Conservation (phyloP, 2,329 filamentous ascomycete species). For the Alternaria arbusti region DNA sequence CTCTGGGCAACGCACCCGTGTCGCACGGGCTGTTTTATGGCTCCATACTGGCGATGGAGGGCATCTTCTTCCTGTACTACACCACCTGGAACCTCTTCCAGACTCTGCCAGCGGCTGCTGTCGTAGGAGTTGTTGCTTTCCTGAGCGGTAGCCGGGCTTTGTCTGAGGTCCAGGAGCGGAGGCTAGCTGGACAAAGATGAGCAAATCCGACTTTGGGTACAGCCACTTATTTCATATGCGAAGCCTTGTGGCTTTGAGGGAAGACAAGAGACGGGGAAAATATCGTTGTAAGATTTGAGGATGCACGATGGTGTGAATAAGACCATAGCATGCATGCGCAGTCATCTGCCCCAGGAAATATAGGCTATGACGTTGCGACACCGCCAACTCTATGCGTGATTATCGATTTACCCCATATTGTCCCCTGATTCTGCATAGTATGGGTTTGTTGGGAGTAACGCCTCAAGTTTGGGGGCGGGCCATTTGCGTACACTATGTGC, state of each 20-base stretch:
- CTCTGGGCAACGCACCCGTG: conserved; percentile 76
- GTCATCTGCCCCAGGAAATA: not conserved
- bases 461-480: too few relatives aligned
- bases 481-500: not conserved
- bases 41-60: conserved; percentile 86
- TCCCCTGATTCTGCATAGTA: too few relatives aligned
- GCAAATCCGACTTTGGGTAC: not conserved
- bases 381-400: not conserved
- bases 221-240: not conserved
- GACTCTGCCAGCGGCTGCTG: conserved; percentile 73
- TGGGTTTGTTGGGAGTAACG: not conserved
- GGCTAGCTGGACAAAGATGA: conserved; percentile 74
- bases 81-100: conserved; percentile 91
- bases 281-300: not conserved
- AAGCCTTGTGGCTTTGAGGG: not conserved
- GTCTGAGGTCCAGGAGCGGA: conserved; percentile 88
- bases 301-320: not conserved
- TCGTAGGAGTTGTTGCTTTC: conserved; percentile 75
- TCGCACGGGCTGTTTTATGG: conserved; percentile 86
- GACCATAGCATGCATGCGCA: not conserved
- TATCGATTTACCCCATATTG: too few relatives aligned
- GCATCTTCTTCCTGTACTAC: conserved; percentile 94
- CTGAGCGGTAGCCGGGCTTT: conserved; percentile 89
- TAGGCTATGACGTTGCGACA: not conserved
- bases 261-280: not conserved